Evolutionary conservation across 2,329 filamentous ascomycete genomes (phyloP), one percentile per base, ranked within the genome.

Genomic region (Cucurbitaria berberidis): DNA sequence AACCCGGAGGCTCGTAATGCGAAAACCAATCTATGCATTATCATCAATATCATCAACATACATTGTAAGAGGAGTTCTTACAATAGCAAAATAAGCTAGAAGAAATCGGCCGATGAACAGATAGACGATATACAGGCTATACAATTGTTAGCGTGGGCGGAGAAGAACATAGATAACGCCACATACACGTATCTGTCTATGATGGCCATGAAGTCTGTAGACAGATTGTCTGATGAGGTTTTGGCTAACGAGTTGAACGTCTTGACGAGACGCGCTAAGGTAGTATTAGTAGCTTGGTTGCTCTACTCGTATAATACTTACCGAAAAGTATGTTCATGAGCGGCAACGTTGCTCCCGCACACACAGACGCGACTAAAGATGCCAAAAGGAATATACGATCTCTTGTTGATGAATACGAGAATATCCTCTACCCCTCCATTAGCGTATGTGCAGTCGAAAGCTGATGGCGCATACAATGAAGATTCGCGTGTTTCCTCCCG

Each of bases 311-410:
- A 19, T 2, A 3, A 22, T 9, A 27, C 50, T 30, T 26, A 56
- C 83, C 83, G 66, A 86, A 84, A 9, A 86, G 74, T 30, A 86
- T 75, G 42, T 85, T 83, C 81, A 86, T 84, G 26, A 85, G 62
- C 0, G 82, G 82, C 0, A 83, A 55, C 11, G 67, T 66, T 3
- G 61, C 60, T 10, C 65, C 65, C 41, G 65, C 54, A 32, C 55
- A 58, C 19, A 63, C 32, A 21, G 64, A 68, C 11, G 66, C 53
- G 11, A 64, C 8, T 9, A 57, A 38, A 16, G 66, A 63, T 41
- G 40, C 45, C 5, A 51, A 18, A 26, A 68, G 49, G 18, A 59
- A 57, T 16, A 49, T 16, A 26, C 57, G 51, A 49, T 67, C 64
- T 36, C 21, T 46, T 15, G 19, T 21, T 13, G 62, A 50, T 15